Base-by-base conservation (phyloP, 495 filamentous ascomycete genomes). In the Cercophora newfieldiana region DNA sequence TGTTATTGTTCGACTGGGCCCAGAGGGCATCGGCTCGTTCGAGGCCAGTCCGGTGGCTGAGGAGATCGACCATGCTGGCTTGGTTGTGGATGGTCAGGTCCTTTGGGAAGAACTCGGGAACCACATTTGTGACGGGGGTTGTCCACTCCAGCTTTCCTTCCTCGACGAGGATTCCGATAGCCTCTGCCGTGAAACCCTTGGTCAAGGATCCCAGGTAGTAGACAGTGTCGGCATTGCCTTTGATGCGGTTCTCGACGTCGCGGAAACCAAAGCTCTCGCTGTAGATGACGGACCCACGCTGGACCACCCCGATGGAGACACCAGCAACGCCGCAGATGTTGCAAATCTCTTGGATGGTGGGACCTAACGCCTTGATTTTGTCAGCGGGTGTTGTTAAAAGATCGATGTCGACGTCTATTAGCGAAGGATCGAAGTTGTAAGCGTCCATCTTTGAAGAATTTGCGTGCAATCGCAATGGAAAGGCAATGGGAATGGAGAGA, bases 141-240 rank as follows among this genome's bases (percentile, higher is more conserved):
- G 56, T 54, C 57, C 50, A 56, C 2, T 48, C 24, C 25, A 57
- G 30, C 37, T 56, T 56, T 16, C 37, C 21, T 29, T 64, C 53
- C 1, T 57, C 53, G 8, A 58, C 50, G 18, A 64, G 62, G 28
- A 44, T 47, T 3, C 31, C 51, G 12, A 64, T 28, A 4, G 53
- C 51, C 21, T 16, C 37, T 14, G 56, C 51, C 0, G 56, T 53
- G 12, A 67, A 67, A 28, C 24, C 21, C 16, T 67, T 67, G 7
- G 66, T 67, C 22, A 67, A 21, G 24, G 66, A 67, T 1, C 66
- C 66, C 12, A 67, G 26, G 22, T 53, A 25, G 28, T 67, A 67
- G 19, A 67, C 48, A 5, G 66, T 67, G 26, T 67, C 26, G 22
- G 10, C 51, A 28, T 55, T 21, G 3, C 56, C 56, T 22, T 59